Evolutionary conservation across 805 yeast species (phyloP), one percentile per base, ranked within the genome.

Genomic region (Wickerhamomyces bovis): DNA sequence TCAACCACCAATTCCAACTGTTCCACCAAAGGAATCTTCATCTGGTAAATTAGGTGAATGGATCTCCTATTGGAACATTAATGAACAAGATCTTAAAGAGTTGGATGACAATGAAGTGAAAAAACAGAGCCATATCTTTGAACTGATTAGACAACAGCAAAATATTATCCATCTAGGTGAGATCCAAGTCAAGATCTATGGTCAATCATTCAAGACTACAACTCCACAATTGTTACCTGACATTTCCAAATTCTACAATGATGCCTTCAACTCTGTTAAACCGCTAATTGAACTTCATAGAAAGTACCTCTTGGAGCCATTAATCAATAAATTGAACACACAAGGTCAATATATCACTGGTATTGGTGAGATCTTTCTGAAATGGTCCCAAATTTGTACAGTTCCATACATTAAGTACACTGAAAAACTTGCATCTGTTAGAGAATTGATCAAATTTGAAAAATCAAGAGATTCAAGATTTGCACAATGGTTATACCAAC

Each of bases 81-180:
- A 82, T 0, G 71, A 73, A 3, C 79, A 76, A 21, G 83, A 80
- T 42, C 58, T 81, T 23, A 61, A 70, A 19, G 73, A 69, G n/a
- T 65, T 78, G 8, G 80, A 74, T 44, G 73, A 73, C 11, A 62
- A 64, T 11, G 77, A 79, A 45, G 70, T 80, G n/a, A 79, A 78
- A 55, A 72, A 80, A 33, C 96, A 88, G 60, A 82, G 87, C 46
- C 80, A 82, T 47, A 75, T 86, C 4, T 89, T 84, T 64, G 96
- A 88, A 59, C 66, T 87, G 42, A 77, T 88, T 25, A 71, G 80
- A 46, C 76, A 80, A 41, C 95, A 87, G 53, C 87, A 83, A 55
- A 74, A 79, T 16, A 84, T 83, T 44, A 74, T 86, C 21, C 80
- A 77, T 42, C 75, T 87, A 57, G 83, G 89, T 2, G 72, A 74